Base-by-base conservation (phyloP, 2,329 filamentous ascomycete genomes). In the Coniosporium tulheliwenetii region DNA sequence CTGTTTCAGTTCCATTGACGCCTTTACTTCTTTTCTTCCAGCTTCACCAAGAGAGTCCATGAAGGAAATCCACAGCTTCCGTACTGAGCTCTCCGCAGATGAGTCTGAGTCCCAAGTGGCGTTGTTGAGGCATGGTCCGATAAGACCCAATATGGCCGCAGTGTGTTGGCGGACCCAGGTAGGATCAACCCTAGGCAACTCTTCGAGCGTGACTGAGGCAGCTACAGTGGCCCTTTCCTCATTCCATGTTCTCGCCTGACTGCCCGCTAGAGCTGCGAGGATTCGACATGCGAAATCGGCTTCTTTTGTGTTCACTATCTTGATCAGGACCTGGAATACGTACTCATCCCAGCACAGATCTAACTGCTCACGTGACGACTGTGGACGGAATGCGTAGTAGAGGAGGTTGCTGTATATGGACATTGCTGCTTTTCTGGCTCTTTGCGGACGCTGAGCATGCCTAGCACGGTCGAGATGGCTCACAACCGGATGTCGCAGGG, bases 11-110 rank as follows among this genome's bases (percentile, higher is more conserved):
- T 96, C 89, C 10, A 73, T 73, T 0, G 85, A 86, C 5, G 87
- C 79, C 51, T 89, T 93, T 50, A 98, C 81, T 59, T 98, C 91
- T 59, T 94, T 93, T 35, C 70, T 72, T 16, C 79, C 79, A 33
- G 82, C 81, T 38, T 73, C 71, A 2, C 77, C 71, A 19, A 86
- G 65, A 1, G 79, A 73, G 3, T 66, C 62, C 36, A 84, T 66
- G 10, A 85, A 64, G 1, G 71, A 65, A 26, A 64, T 57, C 79
- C 79, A 84, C 32, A 84, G 65, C 7, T 61, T 64, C 8, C 77
- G 70, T 8, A 80, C 64, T 64, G 69, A 75, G 12, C 70, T 58
- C 2, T 65, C 66, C 8, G 59, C 59, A 7, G 19, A 26, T 26
- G 19, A 7, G 19, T 26, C 19, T 26, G 19, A 26, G 19, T 26